A percentile compares a stretch with the other conserved stretches of the same genome.
Evolutionary conservation across 805 yeast genomes (phyloP).

Genomic region (Wickerhamomyces ciferrii): DNA sequence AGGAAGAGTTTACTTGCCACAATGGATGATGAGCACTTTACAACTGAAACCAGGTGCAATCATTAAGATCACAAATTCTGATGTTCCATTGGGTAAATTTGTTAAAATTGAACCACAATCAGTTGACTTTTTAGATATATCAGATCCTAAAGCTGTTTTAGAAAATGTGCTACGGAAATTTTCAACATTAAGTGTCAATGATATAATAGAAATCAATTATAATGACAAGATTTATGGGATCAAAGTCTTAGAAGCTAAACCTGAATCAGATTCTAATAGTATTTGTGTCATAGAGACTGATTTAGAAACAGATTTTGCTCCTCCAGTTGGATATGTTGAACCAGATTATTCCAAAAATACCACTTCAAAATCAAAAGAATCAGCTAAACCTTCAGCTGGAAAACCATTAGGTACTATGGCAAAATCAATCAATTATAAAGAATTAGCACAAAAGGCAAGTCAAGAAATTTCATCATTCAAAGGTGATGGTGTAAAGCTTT

Average conservation of each 20-base stretch:
- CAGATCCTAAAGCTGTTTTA: conserved; percentile 94
- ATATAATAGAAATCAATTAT: conserved; percentile 79
- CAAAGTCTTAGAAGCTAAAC: conserved; percentile 82
- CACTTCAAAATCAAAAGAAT: neutral
- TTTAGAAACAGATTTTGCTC: conserved; percentile 94
- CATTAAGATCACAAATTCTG: conserved; percentile 67
- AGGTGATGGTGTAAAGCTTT: conserved; percentile 68
- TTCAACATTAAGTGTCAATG: conserved; percentile 80
- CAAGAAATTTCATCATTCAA: conserved; percentile 29
- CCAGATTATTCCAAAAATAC: conserved; percentile 54
- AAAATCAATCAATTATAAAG: conserved; percentile 57
- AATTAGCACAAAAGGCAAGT: conserved; percentile 42
- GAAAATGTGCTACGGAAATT: conserved; percentile 90
- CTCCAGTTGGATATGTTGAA: conserved; percentile 97
- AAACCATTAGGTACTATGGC: conserved; percentile 74
- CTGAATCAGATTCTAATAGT: conserved; percentile 58
- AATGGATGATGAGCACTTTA: conserved; percentile 91
- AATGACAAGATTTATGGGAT: conserved; percentile 76
- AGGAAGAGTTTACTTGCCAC: conserved; percentile 91
- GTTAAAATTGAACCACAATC: conserved; percentile 96
- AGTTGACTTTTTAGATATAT: conserved; percentile 85
- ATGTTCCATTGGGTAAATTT: conserved; percentile 79
- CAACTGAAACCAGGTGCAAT: conserved; percentile 74
- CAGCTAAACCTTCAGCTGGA: conserved; percentile 15
- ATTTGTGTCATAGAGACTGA: conserved; percentile 97